Base-by-base conservation (phyloP, 331 rosid genomes). In the Quercus phellos region DNA sequence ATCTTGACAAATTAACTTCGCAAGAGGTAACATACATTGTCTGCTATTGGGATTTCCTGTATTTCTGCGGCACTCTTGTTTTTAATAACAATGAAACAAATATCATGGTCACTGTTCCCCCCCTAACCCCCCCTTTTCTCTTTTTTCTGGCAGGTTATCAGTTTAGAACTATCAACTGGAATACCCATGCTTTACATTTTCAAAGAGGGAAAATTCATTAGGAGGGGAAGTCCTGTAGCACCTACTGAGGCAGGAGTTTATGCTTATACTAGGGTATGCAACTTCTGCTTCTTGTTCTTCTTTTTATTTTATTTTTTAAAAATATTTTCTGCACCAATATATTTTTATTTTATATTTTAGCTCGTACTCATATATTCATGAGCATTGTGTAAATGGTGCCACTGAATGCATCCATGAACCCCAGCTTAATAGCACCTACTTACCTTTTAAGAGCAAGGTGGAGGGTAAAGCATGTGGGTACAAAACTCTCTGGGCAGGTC, bases 201-300 rank as follows among this genome's bases (percentile, higher is more conserved):
- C 83, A 93, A 91, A 87, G 98, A 89, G 70, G 99, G 99, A 46
- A 89, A 81, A 80, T 95, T 93, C 94, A 86, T 87, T n/a, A 85
- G 99, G 83, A 93, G 99, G 82, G 99, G 99, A 78, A 93, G 99
- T 83, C 99, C 99, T 24, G 75, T 90, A 1, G 92, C 85, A 74
- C 99, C 99, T 73, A 74, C 94, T 5, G 99, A 95, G 88, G 94
- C 99, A 64, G 97, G 99, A 50, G 97, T 93, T 85, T 95, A 95
- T 70, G 99, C 99, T 46, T 93, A 89, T 79, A 91, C 98, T 51
- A 91, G 83, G 94, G 99, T 93, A 87, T 35, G 84, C 30, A 61
- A 56, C 77, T 32, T 77, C 30, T 75, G 42, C 43, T 11, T 12
- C 76, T 79, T 69, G 51, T 38, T 38, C 2, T 38, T 38, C 46